phyloP scores from a whole-genome alignment of 495 filamentous ascomycete genomes.

The Penicillium verhagenii region DNA sequence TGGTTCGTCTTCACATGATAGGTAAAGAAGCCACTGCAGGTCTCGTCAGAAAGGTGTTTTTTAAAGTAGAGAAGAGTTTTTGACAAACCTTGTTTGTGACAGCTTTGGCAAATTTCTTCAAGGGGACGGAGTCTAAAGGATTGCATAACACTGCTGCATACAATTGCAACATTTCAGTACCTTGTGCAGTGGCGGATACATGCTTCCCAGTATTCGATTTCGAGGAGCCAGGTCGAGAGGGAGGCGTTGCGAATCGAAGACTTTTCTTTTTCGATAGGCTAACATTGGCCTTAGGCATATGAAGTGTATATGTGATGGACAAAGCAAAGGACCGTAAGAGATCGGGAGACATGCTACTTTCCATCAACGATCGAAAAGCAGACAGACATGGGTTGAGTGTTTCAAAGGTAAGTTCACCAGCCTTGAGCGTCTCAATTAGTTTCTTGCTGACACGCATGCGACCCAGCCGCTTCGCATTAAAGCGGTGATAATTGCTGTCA shows the following conservation, averaged over 20 bases:
- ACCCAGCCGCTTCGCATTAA: constrained; percentile 80
- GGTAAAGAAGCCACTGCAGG: constrained; percentile 85
- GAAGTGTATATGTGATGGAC: constrained; percentile 89
- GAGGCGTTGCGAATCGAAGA: constrained; percentile 34
- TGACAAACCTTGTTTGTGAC: constrained; percentile 88
- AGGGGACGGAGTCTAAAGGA: constrained; percentile 58
- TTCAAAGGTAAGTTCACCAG: constrained; percentile 68
- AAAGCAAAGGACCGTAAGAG: constrained; percentile 83
- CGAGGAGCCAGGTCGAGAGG: constrained; percentile 26
- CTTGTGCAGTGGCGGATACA: constrained; percentile 54
- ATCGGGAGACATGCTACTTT: constrained; percentile 75
- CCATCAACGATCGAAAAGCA: constrained; percentile 74
- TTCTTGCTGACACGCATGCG: constrained; percentile 95
- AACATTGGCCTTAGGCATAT: constrained; percentile 53
- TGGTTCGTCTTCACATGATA: constrained; percentile 82
- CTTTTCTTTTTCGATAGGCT: constrained; percentile 54
- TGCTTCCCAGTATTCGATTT: constrained; percentile 27
- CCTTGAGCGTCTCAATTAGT: constrained; percentile 84
- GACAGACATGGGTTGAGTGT: constrained; percentile 71
- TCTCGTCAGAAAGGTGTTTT: constrained; percentile 11
- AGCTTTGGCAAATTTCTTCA: constrained; percentile 87
- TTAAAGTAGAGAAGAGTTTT: not conserved
- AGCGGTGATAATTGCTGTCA: constrained; percentile 84
- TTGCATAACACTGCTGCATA: constrained; percentile 82
- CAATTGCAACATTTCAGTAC: constrained; percentile 73